A percentile compares a stretch with the other conserved stretches of the same genome.
These are phyloP conservation scores for Nyssa sinensis DNA, from an alignment of 148 eudicot species.

Conservation along the genomic window DNA sequence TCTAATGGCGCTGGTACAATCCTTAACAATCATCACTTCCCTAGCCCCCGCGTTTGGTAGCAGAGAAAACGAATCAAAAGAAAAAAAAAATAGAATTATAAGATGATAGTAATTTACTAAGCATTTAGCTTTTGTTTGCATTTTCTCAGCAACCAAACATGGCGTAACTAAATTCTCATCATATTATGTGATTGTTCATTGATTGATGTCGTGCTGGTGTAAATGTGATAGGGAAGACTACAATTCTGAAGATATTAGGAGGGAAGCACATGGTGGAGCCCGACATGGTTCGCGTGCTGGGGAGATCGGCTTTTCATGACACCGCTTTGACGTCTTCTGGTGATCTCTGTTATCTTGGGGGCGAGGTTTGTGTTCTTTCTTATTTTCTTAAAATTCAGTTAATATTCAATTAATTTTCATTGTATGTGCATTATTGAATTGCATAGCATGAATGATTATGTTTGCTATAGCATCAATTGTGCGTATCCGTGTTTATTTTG, in stretches of 20 bases:
- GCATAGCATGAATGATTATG: no score
- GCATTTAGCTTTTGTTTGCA: not conserved
- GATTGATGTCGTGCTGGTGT: not conserved
- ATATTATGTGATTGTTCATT: not conserved
- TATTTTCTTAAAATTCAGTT: no score
- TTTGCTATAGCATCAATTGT: no score
- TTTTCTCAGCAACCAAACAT: not conserved
- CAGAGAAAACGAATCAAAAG: not conserved
- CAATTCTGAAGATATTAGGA: constrained; percentile 87
- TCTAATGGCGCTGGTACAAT: constrained; percentile 90
- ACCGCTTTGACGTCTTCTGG: constrained; percentile 84
- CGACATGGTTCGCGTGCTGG: constrained; percentile 80
- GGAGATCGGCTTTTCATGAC: constrained; percentile 94
- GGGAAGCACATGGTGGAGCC: constrained; percentile 99
- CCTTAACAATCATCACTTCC: not conserved
- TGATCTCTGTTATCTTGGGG: constrained; percentile 84
- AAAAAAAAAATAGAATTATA: not conserved
- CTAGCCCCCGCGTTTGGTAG: not conserved
- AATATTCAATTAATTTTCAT: not conserved
- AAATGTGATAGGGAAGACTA: constrained; percentile 64
- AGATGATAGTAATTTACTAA: not conserved
- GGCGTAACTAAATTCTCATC: not conserved
- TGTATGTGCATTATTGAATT: not conserved
- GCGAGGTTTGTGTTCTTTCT: constrained; percentile 58
- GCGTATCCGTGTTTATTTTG: no score